Conservation (phyloP, 306 rosid species). For the Mimosa bimucronata region DNA sequence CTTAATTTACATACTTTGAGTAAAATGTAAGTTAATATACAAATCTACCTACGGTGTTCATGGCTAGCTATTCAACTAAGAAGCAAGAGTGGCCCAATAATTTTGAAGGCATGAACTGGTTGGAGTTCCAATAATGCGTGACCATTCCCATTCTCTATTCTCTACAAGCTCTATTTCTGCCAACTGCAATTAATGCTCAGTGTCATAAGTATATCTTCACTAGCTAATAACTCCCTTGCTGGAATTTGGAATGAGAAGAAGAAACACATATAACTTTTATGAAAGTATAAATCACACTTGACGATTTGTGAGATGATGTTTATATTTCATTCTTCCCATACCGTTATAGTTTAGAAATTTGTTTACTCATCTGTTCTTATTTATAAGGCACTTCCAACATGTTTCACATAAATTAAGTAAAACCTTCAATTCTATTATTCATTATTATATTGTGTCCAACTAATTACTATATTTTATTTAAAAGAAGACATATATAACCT, state of each 20-base stretch:
- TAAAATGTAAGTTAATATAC: not conserved
- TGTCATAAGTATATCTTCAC: not conserved
- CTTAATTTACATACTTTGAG: too few relatives aligned
- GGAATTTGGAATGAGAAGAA: not conserved
- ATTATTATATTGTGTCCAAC: not conserved
- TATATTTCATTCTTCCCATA: not conserved
- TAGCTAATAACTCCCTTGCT: not conserved
- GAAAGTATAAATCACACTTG: not conserved
- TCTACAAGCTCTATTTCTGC: slow-evolving; percentile 69
- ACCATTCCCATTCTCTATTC: slow-evolving; percentile 74
- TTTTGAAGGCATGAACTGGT: slow-evolving; percentile 68
- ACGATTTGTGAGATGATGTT: not conserved
- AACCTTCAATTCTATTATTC: not conserved
- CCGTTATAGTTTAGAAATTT: too few relatives aligned
- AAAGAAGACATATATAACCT: not conserved
- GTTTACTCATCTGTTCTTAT: too few relatives aligned
- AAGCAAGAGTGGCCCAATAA: slow-evolving; percentile 60
- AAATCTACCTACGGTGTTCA: not conserved
- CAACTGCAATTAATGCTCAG: slow-evolving; percentile 52
- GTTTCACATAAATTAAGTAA: too few relatives aligned
- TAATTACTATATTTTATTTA: not conserved
- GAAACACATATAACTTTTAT: not conserved
- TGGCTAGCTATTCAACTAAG: slow-evolving; percentile 25
- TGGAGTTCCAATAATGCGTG: slow-evolving; percentile 82
- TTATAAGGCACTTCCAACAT: too few relatives aligned